These are phyloP conservation scores for Sistotremastrum suecicum DNA, from an alignment of 768 basidiomycete species.

Conservation along the genomic window DNA sequence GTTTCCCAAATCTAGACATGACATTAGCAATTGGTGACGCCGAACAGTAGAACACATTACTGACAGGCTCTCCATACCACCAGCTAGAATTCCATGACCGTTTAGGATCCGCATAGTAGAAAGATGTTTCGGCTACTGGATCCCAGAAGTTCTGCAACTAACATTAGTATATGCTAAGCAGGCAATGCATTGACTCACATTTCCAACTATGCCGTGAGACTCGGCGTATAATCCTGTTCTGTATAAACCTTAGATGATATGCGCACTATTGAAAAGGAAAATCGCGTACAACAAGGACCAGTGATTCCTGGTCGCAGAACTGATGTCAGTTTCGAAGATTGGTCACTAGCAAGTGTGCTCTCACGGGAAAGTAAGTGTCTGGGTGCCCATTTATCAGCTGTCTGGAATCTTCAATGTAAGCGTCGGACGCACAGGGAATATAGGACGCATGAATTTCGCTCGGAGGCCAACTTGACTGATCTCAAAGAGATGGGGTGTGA, in stretches of 20 bases:
- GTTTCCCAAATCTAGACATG: constrained; percentile 77
- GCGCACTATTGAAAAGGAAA: not conserved
- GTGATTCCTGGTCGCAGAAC: constrained; percentile 49
- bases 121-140: constrained; percentile 43
- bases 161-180: not conserved
- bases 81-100: constrained; percentile 55
- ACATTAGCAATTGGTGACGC: not conserved
- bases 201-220: constrained; percentile 84
- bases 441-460: constrained; percentile 76
- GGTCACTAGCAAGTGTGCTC: constrained; percentile 13
- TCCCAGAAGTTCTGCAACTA: constrained; percentile 71
- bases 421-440: constrained; percentile 57
- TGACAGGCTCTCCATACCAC: constrained; percentile 86
- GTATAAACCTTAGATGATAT: not conserved
- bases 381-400: constrained; percentile 3
- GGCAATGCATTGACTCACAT: constrained; percentile 31
- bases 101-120: constrained; percentile 53
- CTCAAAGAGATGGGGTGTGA: constrained; percentile 72
- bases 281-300: constrained; percentile 65
- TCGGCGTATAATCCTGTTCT: constrained; percentile 87
- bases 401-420: not conserved
- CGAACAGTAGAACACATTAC: constrained; percentile 10
- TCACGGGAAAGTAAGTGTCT: constrained; percentile 87
- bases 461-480: constrained; percentile 75
- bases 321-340: not conserved